A percentile compares a stretch with the other conserved stretches of the same genome.
Conservation (phyloP, 2,329 filamentous ascomycete species). For the Trichoderma simmonsii region DNA sequence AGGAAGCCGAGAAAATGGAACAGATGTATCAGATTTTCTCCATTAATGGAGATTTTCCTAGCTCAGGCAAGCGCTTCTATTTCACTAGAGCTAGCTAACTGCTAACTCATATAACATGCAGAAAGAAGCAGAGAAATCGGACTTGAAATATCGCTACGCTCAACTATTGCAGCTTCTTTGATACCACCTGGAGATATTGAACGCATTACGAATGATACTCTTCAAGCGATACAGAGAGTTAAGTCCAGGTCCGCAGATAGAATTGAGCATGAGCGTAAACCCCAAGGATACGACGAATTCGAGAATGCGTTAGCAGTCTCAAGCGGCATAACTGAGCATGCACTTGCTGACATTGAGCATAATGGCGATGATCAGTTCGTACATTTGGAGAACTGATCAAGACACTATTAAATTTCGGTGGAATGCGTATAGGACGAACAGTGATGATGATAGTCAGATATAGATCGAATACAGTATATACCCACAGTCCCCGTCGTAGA, state of each 20-base stretch:
- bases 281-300: neutral
- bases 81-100: neutral
- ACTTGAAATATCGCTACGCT: neutral
- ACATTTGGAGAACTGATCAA: neutral
- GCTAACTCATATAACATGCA: neutral
- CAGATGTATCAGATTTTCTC: neutral
- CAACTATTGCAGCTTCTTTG: neutral
- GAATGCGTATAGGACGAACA: neutral
- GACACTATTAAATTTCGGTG: neutral
- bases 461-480: neutral
- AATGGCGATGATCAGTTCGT: neutral
- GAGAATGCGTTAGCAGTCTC: neutral
- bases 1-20: neutral
- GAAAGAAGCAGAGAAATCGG: neutral
- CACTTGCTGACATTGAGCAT: neutral
- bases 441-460: neutral
- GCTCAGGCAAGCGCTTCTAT: neutral
- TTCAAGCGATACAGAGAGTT: neutral
- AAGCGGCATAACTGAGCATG: neutral
- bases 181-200: neutral
- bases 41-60: neutral
- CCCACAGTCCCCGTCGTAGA: no score
- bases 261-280: neutral
- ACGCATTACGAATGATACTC: neutral
- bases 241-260: neutral